A percentile compares a stretch with the other conserved stretches of the same genome.
Evolutionary conservation across 306 rosid species (phyloP).

Genomic region (Betula pendula): DNA sequence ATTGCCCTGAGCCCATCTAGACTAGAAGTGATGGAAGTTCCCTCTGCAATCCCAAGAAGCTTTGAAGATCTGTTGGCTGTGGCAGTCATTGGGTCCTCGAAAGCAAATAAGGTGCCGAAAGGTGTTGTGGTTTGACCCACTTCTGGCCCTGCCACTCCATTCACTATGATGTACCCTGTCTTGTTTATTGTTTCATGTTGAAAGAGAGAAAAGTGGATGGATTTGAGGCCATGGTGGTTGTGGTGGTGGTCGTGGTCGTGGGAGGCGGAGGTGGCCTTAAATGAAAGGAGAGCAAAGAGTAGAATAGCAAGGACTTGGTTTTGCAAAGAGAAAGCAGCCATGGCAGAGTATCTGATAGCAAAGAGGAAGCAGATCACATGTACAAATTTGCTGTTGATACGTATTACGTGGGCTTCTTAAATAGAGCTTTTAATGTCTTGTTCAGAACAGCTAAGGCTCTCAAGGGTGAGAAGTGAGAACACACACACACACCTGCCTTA

Average conservation of each 20-base stretch:
- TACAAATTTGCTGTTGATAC: neutral
- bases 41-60: conserved; percentile 55
- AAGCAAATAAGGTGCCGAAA: conserved; percentile 63
- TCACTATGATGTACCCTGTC: conserved; percentile 63
- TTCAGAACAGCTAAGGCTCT: neutral
- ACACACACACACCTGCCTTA: no score
- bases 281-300: conserved; percentile 20
- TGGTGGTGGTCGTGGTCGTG: conserved; percentile 26
- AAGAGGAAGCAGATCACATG: neutral
- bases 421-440: neutral
- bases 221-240: conserved; percentile 35
- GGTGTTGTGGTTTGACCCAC: conserved; percentile 54
- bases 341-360: neutral
- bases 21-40: conserved; percentile 62
- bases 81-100: conserved; percentile 62
- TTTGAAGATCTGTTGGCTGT: conserved; percentile 49
- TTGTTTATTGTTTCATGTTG: conserved; percentile 75
- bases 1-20: conserved; percentile 65
- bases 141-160: conserved; percentile 44
- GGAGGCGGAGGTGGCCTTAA: conserved; percentile 17
- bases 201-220: conserved; percentile 65
- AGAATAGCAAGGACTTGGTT: conserved; percentile 7
- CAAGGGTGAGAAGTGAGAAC: neutral
- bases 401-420: neutral
- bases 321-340: conserved; percentile 28